Evolutionary conservation across 129 eudicot species (phyloP).

Genomic region (Pittosporum tobira): DNA sequence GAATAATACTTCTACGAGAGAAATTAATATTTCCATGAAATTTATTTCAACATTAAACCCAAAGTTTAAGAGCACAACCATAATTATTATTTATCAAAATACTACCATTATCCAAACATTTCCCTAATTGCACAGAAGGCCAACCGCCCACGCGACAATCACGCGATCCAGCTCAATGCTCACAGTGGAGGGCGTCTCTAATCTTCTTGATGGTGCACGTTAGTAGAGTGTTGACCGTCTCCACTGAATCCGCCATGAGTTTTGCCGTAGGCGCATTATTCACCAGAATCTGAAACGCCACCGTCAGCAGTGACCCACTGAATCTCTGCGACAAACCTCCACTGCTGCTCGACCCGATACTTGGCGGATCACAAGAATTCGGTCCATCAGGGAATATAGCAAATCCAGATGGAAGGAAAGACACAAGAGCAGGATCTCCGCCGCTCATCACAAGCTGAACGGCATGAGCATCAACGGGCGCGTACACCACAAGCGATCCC

Average conservation of each 20-base stretch:
- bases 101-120: too few relatives aligned
- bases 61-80: too few relatives aligned
- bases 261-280: slow-evolving; percentile 85
- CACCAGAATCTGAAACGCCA: slow-evolving; percentile 88
- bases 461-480: slow-evolving; percentile 94
- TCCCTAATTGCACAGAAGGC: too few relatives aligned
- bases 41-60: too few relatives aligned
- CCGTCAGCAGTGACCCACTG: slow-evolving; percentile 75
- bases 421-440: slow-evolving; percentile 91
- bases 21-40: too few relatives aligned
- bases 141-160: too few relatives aligned
- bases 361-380: slow-evolving; percentile 29
- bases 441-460: slow-evolving; percentile 98
- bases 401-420: slow-evolving; percentile 87
- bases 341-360: slow-evolving; percentile 17
- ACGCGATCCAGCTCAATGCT: slow-evolving; percentile 21
- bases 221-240: slow-evolving; percentile 86
- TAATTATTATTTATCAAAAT: too few relatives aligned
- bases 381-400: slow-evolving; percentile 77
- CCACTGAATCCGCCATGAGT: slow-evolving; percentile 92
- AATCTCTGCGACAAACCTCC: slow-evolving; percentile 20
- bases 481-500: slow-evolving; percentile 90
- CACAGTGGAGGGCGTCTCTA: slow-evolving; percentile 66
- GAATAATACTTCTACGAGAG: too few relatives aligned
- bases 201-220: slow-evolving; percentile 92